Percentiles rank a stretch among this genome's conserved stretches.
These are phyloP conservation scores for Cudoniella acicularis DNA, from an alignment of 495 filamentous ascomycete species.

Conservation along the genomic window DNA sequence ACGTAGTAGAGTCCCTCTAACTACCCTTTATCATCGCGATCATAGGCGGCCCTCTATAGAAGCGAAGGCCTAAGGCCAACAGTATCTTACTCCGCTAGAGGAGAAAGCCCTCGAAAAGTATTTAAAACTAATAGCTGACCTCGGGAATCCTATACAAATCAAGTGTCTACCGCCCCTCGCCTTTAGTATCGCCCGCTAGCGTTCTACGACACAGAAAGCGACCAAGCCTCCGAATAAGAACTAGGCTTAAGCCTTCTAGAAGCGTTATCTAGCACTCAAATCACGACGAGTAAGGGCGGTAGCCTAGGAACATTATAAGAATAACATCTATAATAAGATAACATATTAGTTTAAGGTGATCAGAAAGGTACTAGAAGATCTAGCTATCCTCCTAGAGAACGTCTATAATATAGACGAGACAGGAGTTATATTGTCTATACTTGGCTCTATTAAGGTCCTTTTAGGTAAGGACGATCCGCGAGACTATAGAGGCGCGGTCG, in stretches of 20 bases:
- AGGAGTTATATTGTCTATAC: neutral
- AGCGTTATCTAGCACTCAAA: neutral
- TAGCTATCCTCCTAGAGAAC: neutral
- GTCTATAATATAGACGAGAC: neutral
- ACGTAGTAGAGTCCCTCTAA: conserved; percentile 6
- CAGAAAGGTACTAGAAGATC: neutral
- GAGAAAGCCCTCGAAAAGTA: conserved; percentile 6
- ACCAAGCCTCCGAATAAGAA: neutral
- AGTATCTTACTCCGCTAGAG: too few species aligned
- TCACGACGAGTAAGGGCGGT: neutral
- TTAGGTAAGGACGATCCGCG: neutral
- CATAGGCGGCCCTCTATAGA: conserved; percentile 7
- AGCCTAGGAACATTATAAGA: neutral
- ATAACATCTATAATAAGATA: neutral
- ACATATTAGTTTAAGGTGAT: neutral
- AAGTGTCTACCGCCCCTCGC: neutral
- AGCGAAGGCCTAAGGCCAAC: conserved; percentile 10
- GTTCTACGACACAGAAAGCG: neutral
- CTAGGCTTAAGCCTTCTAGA: neutral
- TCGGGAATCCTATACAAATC: neutral
- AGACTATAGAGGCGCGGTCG: neutral
- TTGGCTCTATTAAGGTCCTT: neutral
- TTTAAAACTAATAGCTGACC: neutral
- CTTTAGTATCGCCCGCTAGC: neutral
- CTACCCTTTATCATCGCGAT: conserved; percentile 12